Evolutionary conservation across 2,329 filamentous ascomycete species (phyloP), one percentile per base, ranked within the genome.

Genomic region (Graphiopsis chlorocephala): DNA sequence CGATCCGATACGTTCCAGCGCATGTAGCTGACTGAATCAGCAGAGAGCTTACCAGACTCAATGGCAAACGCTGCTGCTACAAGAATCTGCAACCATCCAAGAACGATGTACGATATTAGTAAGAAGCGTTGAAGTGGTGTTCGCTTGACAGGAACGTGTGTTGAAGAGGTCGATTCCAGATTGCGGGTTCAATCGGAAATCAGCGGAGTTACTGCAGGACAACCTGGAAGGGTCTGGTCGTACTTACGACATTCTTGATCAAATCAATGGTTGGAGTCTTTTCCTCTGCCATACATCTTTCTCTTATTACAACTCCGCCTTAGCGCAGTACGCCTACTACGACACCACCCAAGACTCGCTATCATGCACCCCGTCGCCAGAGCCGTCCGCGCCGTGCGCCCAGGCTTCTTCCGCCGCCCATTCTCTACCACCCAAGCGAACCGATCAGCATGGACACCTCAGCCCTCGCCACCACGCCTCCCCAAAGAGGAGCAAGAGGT

Each of bases 401-500:
- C 71, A 31, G 68, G 67, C 64, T 73, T 72, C 67, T 70, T 71
- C 68, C 64, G 63, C 45, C 70, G 63, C 23, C 59, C 68, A 61
- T 67, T 69, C 65, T 55, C 64, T 50, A 64, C 68, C n/a, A 66
- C 42, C 84, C 78, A 76, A 79, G 63, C 65, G 62, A 42, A 71
- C 71, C 64, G 64, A 63, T 73, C 47, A 12, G 29, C 31, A 47
- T 76, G 72, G 70, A 67, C 65, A 23, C 65, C 80, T 20, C 82
- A 82, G 14, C 91, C 94, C 26, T 80, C 91, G 8, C 95, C 95
- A 17, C 93, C 92, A 0, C 90, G 92, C 57, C 91, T 98, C 12
- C 92, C 94, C 7, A 88, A 92, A 72, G 88, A 91, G 77, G 89
- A 97, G 71, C 93, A 97, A 81, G 91, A 93, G 76, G 86, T 96